Conservation (phyloP, 2,329 filamentous ascomycete genomes). For the Paecilomyces dactylethromorphus region DNA sequence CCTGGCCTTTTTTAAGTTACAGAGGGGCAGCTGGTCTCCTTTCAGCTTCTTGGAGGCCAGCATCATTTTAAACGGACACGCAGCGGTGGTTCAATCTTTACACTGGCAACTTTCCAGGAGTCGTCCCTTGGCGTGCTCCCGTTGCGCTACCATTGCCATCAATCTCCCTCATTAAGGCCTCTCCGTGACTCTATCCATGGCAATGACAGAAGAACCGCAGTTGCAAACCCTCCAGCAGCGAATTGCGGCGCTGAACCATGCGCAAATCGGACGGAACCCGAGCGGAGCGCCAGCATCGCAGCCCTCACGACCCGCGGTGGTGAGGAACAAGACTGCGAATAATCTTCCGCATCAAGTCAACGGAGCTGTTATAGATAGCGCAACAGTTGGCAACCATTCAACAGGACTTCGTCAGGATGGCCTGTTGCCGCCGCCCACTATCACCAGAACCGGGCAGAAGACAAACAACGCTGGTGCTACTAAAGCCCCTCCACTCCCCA, state of each 20-base stretch:
- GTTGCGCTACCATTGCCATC: not conserved
- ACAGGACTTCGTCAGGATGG: constrained; percentile 14
- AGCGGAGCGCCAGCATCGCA: constrained; percentile 21
- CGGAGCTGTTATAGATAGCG: constrained; percentile 19
- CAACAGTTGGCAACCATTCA: constrained; percentile 23
- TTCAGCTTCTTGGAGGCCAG: not conserved
- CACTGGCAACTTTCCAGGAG: not conserved
- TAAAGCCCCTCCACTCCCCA: constrained; percentile 40
- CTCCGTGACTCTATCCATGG: not conserved
- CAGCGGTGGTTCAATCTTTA: not conserved
- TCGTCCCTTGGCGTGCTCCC: not conserved
- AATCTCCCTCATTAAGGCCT: not conserved
- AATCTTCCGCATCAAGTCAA: constrained; percentile 26
- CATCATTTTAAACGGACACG: not conserved
- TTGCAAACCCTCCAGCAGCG: constrained; percentile 40
- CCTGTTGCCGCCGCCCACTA: constrained; percentile 18
- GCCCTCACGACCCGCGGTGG: constrained; percentile 18
- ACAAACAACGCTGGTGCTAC: constrained; percentile 9
- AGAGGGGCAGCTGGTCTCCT: not conserved
- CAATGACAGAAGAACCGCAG: constrained; percentile 37
- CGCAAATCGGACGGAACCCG: constrained; percentile 31
- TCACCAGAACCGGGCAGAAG: constrained; percentile 20
- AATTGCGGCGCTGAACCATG: constrained; percentile 39
- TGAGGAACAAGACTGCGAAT: constrained; percentile 26
- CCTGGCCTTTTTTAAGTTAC: not conserved